Percentiles rank a stretch among this genome's conserved stretches.
phyloP scores from a whole-genome alignment of 2,329 filamentous ascomycete genomes.

The Colletotrichum limetticola region DNA sequence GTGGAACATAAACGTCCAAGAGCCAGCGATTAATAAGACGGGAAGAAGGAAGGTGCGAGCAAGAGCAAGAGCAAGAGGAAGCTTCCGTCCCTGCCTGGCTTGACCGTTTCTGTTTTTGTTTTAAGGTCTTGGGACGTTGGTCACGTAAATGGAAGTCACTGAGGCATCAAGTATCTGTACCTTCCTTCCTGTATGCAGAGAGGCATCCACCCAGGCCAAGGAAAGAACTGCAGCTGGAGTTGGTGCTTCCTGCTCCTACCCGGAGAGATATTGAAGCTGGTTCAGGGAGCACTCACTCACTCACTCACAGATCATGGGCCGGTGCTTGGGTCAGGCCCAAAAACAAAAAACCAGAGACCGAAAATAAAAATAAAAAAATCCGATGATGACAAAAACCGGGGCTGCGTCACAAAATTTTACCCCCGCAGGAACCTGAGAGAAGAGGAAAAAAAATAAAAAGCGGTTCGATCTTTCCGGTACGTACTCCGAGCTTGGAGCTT shows the following conservation, averaged over 20 bases:
- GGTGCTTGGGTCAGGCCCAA: not conserved
- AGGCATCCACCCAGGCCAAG: too few relatives aligned
- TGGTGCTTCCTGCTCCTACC: not conserved
- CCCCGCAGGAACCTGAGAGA: slow-evolving; percentile 27
- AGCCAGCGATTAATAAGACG: not conserved
- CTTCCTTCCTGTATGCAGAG: too few relatives aligned
- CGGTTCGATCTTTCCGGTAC: slow-evolving; percentile 19
- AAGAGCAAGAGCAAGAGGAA: not conserved
- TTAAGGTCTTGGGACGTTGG: not conserved
- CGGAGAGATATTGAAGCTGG: not conserved
- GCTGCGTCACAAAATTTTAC: slow-evolving; percentile 38
- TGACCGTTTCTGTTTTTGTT: not conserved
- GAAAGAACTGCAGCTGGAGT: not conserved
- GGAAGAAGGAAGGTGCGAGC: not conserved
- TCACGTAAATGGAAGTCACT: not conserved
- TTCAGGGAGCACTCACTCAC: not conserved
- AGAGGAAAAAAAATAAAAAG: not conserved
- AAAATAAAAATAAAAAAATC: not conserved
- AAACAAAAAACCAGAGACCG: not conserved
- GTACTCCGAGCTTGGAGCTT: not conserved
- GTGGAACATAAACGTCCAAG: not conserved
- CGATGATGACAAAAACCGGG: slow-evolving; percentile 35
- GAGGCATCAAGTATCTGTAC: too few relatives aligned
- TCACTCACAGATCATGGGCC: not conserved
- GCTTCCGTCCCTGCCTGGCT: not conserved